Percentiles rank a stretch among this genome's conserved stretches.
phyloP scores from a whole-genome alignment of 306 rosid genomes.

The Sesbania bispinosa region DNA sequence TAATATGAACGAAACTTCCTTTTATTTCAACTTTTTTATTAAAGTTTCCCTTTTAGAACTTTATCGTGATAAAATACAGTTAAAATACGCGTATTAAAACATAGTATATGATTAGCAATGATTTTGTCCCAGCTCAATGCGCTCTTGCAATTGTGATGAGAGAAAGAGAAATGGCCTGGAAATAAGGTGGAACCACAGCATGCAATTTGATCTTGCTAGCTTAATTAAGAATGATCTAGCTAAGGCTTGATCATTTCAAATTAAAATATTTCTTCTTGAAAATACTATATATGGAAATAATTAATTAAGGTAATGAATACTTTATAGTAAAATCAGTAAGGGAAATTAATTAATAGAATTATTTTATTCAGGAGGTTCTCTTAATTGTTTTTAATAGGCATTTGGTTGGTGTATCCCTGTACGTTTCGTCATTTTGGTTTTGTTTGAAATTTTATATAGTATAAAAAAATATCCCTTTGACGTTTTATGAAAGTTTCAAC shows the following conservation, averaged over 20 bases:
- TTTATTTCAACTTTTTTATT: not conserved
- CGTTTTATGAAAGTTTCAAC: not conserved
- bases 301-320: no score
- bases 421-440: not conserved
- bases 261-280: not conserved
- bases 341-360: no score
- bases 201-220: no score
- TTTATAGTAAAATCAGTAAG: no score
- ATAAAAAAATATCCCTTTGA: not conserved
- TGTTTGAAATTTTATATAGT: not conserved
- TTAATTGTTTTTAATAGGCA: no score
- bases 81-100: not conserved
- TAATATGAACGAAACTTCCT: not conserved
- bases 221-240: no score
- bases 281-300: not conserved
- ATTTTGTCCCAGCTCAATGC: constrained; percentile 17
- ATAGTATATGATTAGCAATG: not conserved
- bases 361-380: no score
- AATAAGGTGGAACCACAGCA: not conserved
- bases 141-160: not conserved
- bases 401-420: not conserved
- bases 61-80: not conserved
- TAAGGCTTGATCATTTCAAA: not conserved
- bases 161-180: not conserved
- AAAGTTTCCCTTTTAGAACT: not conserved